Conservation (phyloP, 805 yeast genomes). For the Wickerhamiella hasegawae region DNA sequence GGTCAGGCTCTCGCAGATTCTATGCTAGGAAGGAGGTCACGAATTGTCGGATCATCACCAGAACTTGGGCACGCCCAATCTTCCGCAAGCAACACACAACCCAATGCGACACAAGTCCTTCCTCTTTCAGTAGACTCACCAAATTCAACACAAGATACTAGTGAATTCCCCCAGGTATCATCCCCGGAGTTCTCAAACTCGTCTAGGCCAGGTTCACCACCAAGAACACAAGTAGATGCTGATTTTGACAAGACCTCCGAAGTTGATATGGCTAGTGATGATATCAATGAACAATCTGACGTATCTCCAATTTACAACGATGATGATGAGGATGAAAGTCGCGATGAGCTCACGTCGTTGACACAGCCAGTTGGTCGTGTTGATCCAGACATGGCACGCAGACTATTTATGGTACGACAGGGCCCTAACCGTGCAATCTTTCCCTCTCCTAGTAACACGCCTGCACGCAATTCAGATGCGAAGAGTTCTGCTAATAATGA, state of each 20-base stretch:
- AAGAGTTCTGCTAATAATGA: not conserved
- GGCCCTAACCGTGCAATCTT: not conserved
- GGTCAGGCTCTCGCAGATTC: no score
- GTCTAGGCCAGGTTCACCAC: no score
- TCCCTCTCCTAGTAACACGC: not conserved
- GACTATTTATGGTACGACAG: not conserved
- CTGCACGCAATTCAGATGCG: not conserved
- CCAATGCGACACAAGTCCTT: no score
- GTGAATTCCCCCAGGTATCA: no score
- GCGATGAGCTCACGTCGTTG: no score
- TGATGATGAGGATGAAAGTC: not conserved
- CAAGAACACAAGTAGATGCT: not conserved
- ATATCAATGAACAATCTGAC: not conserved
- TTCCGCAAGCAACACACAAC: no score
- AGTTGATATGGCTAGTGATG: not conserved
- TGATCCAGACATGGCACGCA: not conserved
- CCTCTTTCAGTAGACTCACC: no score
- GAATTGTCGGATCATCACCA: no score
- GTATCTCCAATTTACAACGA: not conserved
- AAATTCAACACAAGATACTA: no score
- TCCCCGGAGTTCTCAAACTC: no score
- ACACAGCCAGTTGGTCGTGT: not conserved
- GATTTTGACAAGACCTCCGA: not conserved
- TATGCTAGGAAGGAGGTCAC: no score
- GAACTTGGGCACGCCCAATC: no score